phyloP scores from a whole-genome alignment of 495 filamentous ascomycete genomes.

The Hyaloscypha bicolor region DNA sequence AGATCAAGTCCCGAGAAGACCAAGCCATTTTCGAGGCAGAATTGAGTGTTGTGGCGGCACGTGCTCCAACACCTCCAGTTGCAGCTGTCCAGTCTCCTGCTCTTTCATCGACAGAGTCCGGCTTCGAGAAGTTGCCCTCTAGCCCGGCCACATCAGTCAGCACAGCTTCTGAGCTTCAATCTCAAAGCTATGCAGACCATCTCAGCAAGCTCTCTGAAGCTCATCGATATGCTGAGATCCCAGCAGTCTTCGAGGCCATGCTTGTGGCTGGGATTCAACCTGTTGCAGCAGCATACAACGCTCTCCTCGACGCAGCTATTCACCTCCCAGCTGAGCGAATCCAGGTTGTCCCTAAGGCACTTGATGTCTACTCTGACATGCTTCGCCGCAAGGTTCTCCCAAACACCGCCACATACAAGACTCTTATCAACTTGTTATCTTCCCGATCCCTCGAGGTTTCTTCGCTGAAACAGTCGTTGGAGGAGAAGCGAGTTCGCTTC shows the following conservation, averaged over 20 bases:
- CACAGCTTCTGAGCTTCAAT: conserved; percentile 55
- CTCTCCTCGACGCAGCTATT: conserved; percentile 80
- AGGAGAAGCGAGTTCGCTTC: conserved; percentile 75
- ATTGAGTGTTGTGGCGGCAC: conserved; percentile 31
- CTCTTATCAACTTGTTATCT: conserved; percentile 79
- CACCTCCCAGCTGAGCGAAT: conserved; percentile 69
- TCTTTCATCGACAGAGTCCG: conserved; percentile 29
- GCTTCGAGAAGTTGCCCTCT: conserved; percentile 41
- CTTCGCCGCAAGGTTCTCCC: conserved; percentile 80
- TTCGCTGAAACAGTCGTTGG: conserved; percentile 66
- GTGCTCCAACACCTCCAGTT: conserved; percentile 33
- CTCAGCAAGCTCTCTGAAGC: conserved; percentile 69
- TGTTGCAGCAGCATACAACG: conserved; percentile 84
- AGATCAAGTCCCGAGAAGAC: conserved; percentile 43
- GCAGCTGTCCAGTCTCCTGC: conserved; percentile 22
- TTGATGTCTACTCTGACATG: conserved; percentile 97
- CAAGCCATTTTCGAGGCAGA: conserved; percentile 36
- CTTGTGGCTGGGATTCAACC: conserved; percentile 76
- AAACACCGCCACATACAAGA: conserved; percentile 82
- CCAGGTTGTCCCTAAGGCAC: conserved; percentile 82
- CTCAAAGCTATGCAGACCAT: conserved; percentile 70
- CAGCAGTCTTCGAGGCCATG: conserved; percentile 85
- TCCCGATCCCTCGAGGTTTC: conserved; percentile 73
- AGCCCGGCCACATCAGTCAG: conserved; percentile 44
- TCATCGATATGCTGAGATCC: conserved; percentile 79